Percentiles rank a stretch among this genome's conserved stretches.
phyloP scores from a whole-genome alignment of 768 basidiomycete species.

The Scleroderma bovista region DNA sequence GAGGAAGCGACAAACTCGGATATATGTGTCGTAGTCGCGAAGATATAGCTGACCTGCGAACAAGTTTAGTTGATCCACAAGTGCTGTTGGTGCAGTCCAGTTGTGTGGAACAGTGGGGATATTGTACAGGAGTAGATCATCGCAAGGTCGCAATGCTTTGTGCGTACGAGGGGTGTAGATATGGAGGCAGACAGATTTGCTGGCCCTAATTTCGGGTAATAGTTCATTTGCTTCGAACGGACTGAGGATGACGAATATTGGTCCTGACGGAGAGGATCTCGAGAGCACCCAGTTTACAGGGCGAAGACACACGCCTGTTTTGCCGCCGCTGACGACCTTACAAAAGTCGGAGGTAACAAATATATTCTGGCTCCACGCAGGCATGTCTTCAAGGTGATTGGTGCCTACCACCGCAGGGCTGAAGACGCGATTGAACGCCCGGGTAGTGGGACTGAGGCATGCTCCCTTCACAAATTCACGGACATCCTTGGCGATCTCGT shows the following conservation, averaged over 20 bases:
- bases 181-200: conserved; percentile 30
- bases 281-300: conserved; percentile 14
- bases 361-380: not conserved
- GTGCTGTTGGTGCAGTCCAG: not conserved
- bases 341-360: not conserved
- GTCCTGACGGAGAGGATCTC: conserved; percentile 4
- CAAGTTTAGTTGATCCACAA: conserved; percentile 22
- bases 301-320: conserved; percentile 3
- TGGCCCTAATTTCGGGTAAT: conserved; percentile 30
- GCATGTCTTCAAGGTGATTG: too few species aligned
- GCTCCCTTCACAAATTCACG: not conserved
- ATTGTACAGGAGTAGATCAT: conserved; percentile 40
- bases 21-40: conserved; percentile 21
- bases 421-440: not conserved
- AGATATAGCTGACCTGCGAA: conserved; percentile 32
- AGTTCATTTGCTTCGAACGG: conserved; percentile 33
- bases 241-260: conserved; percentile 28
- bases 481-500: not conserved
- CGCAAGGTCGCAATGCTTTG: conserved; percentile 27
- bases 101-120: conserved; percentile 1
- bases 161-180: conserved; percentile 34
- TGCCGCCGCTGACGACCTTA: not conserved
- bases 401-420: not conserved
- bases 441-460: not conserved
- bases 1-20: conserved; percentile 21